Percentiles rank a stretch among this genome's conserved stretches.
phyloP scores from a whole-genome alignment of 768 basidiomycete genomes.

The Psilocybe cyanescens region DNA sequence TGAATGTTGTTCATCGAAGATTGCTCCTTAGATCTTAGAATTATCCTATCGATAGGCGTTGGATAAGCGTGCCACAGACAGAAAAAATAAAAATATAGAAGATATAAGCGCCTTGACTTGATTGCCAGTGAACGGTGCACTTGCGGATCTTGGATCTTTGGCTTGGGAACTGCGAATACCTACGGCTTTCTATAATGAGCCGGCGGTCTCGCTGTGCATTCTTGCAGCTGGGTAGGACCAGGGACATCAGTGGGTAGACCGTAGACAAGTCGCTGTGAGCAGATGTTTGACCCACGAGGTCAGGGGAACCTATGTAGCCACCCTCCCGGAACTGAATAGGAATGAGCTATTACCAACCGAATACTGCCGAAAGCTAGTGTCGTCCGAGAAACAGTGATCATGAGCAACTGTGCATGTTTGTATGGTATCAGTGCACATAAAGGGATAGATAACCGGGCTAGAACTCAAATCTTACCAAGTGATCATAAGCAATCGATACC shows the following conservation, averaged over 20 bases:
- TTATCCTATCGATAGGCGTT: background rate
- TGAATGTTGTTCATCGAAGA: conserved; percentile 9
- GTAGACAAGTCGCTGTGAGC: background rate
- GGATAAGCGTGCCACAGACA: background rate
- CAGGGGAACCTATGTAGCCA: background rate
- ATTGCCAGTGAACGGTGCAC: background rate
- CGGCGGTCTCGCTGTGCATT: background rate
- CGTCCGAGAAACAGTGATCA: background rate
- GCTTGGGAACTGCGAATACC: background rate
- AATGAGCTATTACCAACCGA: background rate
- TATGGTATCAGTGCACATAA: background rate
- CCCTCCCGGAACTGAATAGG: background rate
- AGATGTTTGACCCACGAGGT: conserved; percentile 3
- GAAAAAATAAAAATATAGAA: background rate
- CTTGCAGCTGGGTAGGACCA: conserved; percentile 5
- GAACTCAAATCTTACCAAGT: background rate
- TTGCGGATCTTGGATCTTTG: background rate
- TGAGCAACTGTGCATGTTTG: background rate
- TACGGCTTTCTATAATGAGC: conserved; percentile 1
- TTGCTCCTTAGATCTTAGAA: background rate
- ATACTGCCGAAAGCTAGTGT: background rate
- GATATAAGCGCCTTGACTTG: background rate
- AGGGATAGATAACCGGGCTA: background rate
- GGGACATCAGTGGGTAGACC: conserved; percentile 7
- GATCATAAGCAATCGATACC: background rate